Evolutionary conservation across 257 asterid genomes (phyloP).

Genomic region (Coffea canephora): DNA sequence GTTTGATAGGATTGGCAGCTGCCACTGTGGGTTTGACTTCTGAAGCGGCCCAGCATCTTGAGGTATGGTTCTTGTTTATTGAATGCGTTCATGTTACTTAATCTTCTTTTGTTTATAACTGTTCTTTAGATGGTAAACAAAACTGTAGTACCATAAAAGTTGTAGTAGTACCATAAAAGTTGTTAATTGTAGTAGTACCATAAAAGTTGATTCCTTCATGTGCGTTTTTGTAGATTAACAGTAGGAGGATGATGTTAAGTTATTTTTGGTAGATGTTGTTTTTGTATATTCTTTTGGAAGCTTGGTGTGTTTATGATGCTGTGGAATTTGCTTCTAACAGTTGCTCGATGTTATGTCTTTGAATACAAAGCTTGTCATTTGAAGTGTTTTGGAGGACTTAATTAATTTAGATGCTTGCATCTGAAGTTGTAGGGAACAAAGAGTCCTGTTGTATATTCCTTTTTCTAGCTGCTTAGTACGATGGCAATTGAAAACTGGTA

Average conservation of each 20-base stretch:
- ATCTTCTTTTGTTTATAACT: background rate
- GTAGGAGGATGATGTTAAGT: background rate
- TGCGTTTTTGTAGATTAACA: background rate
- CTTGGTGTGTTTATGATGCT: background rate
- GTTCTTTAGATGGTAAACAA: background rate
- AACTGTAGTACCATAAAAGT: no score
- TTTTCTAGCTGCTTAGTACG: background rate
- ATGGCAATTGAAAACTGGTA: background rate
- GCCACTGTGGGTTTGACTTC: slow-evolving; percentile 95
- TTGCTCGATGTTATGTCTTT: background rate
- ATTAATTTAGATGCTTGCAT: background rate
- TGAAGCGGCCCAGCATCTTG: slow-evolving; percentile 93
- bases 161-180: no score
- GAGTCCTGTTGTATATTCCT: background rate
- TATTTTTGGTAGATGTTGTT: background rate
- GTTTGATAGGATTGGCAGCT: slow-evolving; percentile 97
- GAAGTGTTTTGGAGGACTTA: no score
- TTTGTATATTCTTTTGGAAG: background rate
- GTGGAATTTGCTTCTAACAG: background rate
- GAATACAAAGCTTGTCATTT: background rate
- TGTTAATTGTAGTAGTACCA: no score
- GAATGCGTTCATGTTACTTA: background rate
- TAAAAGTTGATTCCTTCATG: background rate
- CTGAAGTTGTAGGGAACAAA: background rate
- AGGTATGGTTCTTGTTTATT: slow-evolving; percentile 40